Evolutionary conservation across 257 asterid genomes (phyloP).

Genomic region (Solanum pinnatisectum): DNA sequence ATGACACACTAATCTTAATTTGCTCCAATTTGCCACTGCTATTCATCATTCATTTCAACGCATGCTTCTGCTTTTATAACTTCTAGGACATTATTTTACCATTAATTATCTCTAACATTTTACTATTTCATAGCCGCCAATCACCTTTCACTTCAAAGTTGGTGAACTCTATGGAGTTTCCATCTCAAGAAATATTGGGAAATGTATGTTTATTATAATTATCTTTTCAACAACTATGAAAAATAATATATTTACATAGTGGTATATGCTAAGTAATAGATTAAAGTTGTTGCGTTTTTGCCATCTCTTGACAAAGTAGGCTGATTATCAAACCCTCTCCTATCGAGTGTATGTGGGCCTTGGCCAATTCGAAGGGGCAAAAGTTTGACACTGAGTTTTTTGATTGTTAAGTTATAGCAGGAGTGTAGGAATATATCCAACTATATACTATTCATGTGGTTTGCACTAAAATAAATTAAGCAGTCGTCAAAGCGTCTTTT

Average conservation of each 20-base stretch:
- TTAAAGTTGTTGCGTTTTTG: neutral
- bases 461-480: neutral
- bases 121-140: constrained; percentile 3
- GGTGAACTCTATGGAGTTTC: neutral
- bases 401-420: neutral
- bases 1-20: constrained; percentile 5
- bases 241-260: neutral
- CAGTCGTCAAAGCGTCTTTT: neutral
- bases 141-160: neutral
- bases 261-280: neutral
- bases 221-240: neutral
- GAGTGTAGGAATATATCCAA: neutral
- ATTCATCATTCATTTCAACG: constrained; percentile 2
- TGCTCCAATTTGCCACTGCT: constrained; percentile 1
- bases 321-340: neutral
- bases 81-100: neutral
- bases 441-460: neutral
- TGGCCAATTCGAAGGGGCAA: neutral
- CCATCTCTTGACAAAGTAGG: neutral
- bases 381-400: neutral
- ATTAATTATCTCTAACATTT: neutral
- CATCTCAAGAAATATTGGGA: neutral
- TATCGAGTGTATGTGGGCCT: neutral
- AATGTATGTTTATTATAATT: neutral
- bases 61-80: neutral